Percentiles rank a stretch among this genome's conserved stretches.
These are phyloP conservation scores for Alternaria ethzedia DNA, from an alignment of 2,329 filamentous ascomycete species.

Conservation along the genomic window DNA sequence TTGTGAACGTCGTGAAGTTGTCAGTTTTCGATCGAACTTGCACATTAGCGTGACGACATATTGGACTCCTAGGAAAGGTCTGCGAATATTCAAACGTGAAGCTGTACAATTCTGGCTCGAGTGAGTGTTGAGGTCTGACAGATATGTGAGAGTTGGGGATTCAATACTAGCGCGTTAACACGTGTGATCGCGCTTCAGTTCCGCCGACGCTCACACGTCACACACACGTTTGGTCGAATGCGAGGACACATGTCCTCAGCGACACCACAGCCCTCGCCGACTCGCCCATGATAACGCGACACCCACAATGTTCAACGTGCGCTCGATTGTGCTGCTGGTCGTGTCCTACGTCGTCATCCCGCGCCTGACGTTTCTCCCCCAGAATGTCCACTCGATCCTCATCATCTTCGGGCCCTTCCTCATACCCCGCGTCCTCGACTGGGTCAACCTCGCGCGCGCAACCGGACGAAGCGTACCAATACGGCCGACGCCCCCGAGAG, in stretches of 20 bases:
- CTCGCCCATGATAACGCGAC: slow-evolving; percentile 13
- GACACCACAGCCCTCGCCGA: background rate
- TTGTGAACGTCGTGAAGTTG: background rate
- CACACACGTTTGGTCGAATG: slow-evolving; percentile 8
- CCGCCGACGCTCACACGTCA: slow-evolving; percentile 12
- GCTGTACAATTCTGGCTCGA: background rate
- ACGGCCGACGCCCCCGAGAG: slow-evolving; percentile 61
- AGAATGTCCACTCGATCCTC: slow-evolving; percentile 45
- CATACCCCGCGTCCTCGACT: slow-evolving; percentile 68
- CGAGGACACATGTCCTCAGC: slow-evolving; percentile 17
- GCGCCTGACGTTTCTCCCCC: slow-evolving; percentile 46
- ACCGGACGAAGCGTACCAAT: slow-evolving; percentile 55
- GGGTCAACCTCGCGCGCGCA: slow-evolving; percentile 64
- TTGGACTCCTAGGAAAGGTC: background rate
- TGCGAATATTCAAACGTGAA: background rate
- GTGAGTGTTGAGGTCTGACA: background rate
- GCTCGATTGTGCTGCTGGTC: slow-evolving; percentile 39
- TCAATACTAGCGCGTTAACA: slow-evolving; percentile 4
- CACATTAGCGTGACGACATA: background rate
- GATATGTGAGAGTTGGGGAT: background rate
- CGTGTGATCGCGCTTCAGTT: slow-evolving; percentile 17
- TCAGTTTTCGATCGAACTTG: background rate
- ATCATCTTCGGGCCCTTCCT: slow-evolving; percentile 72
- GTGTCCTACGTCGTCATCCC: slow-evolving; percentile 47
- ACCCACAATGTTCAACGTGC: slow-evolving; percentile 41